Conservation (phyloP, 176 grass and related monocot genomes). For the Areca catechu region DNA sequence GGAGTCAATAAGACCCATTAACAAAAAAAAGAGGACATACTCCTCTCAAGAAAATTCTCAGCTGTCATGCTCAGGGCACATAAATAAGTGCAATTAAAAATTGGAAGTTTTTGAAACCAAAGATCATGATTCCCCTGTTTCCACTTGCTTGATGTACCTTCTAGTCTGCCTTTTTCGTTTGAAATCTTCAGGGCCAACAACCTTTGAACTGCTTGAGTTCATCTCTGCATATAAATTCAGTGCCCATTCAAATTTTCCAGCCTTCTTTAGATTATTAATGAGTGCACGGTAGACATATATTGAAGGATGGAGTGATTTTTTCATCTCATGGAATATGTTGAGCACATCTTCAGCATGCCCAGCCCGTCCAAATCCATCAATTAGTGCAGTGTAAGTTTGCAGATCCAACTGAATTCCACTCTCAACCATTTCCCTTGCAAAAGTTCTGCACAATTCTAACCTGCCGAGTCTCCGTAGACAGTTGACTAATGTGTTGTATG, state of each 20-base stretch:
- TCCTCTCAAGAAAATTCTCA: no score
- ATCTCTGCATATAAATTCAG: conserved; percentile 55
- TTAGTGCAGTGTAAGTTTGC: conserved; percentile 59
- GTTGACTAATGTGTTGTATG: conserved; percentile 88
- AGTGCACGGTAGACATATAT: conserved; percentile 75
- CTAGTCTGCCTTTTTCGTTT: conserved; percentile 27
- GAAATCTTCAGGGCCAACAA: conserved; percentile 60
- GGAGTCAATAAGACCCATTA: no score
- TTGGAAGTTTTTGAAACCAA: no score
- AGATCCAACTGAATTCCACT: conserved; percentile 61
- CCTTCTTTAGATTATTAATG: conserved; percentile 51
- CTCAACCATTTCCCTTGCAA: conserved; percentile 53
- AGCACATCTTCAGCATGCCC: conserved; percentile 53
- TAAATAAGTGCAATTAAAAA: no score
- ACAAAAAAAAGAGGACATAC: no score
- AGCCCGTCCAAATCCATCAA: conserved; percentile 60
- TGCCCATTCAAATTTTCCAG: conserved; percentile 47
- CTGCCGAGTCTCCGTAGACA: conserved; percentile 55
- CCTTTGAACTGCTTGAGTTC: conserved; percentile 38
- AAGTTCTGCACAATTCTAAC: conserved; percentile 44
- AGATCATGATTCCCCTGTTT: conserved; percentile 6
- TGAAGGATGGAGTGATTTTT: conserved; percentile 40
- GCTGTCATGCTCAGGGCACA: no score
- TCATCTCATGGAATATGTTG: conserved; percentile 62
- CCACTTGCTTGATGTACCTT: conserved; percentile 20